Base-by-base conservation (phyloP, 2,329 filamentous ascomycete genomes). In the Diaporthe citriasiana region DNA sequence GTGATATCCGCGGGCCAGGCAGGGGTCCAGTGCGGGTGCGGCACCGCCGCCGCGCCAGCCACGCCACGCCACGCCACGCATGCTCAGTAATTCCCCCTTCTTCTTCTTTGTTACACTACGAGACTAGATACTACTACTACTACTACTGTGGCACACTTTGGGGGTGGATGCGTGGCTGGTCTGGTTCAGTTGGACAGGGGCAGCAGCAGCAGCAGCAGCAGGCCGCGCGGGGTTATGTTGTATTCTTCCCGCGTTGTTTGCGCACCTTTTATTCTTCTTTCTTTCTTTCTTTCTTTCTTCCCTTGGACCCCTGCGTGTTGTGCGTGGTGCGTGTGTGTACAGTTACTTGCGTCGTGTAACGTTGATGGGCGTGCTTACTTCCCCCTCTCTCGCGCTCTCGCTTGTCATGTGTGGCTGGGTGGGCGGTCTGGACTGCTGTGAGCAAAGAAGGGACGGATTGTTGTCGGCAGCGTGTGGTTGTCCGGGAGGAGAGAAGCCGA, bases 1-100 rank as follows among this genome's bases (percentile, higher is more conserved):
- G 57, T 60, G 57, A 60, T 60, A 60, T 38, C 57, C 57, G 57
- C 38, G 10, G n/a, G n/a, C n/a, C n/a, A n/a, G n/a, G n/a, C n/a
- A n/a, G n/a, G n/a, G n/a, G n/a, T n/a, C n/a, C n/a, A n/a, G n/a
- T n/a, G 30, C 5, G 57, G 57, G 17, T 17, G n/a, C 22, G 35
- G 7, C 35, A 10, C 4, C 13, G 47, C 56, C 22, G 33, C 13
- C 10, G 22, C 42, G 42, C 33, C 33, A 4, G 33, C 33, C 33
- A n/a, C n/a, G n/a, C n/a, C n/a, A n/a, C n/a, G n/a, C n/a, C n/a
- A n/a, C n/a, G n/a, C n/a, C n/a, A n/a, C n/a, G n/a, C n/a, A n/a
- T n/a, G n/a, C n/a, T n/a, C n/a, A n/a, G n/a, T n/a, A n/a, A n/a
- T n/a, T n/a, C n/a, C n/a, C n/a, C n/a, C n/a, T n/a, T n/a, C n/a